Base-by-base conservation (phyloP, 768 basidiomycete genomes). In the Rhodotorula kratochvilovae region DNA sequence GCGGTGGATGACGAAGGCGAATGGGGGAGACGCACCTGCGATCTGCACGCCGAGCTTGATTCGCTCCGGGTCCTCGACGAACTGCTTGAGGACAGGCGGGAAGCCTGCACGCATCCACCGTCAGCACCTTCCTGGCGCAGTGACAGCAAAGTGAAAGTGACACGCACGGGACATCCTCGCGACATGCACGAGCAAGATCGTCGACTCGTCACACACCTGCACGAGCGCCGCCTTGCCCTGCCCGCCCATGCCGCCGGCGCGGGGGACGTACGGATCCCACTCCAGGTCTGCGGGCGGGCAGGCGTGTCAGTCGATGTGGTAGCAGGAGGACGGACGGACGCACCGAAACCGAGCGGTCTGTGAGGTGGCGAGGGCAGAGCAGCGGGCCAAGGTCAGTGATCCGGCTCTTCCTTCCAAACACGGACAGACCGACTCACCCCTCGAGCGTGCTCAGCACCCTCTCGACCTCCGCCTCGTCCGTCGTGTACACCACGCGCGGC, bases 1-100 rank as follows among this genome's bases (percentile, higher is more conserved):
- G 55, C 25, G 25, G 15, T 11, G 5, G 13, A 4, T 5, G 19
- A 33, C 2, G 36, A 63, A 36, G 6, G 11, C 53, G 50, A 27
- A 17, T 12, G 42, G 6, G 12, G 25, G 25, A 59, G 48, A 50
- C 50, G n/a, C 3, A 59, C 72, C 72, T 10, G 64, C 64, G 13
- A 73, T 70, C 50, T 73, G 72, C 0, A 73, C 72, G 7, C 72
- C 72, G 16, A 73, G 68, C 53, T 73, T 73, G 48, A 73, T 63
- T 29, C 39, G 57, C 15, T 35, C 21, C 31, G 56, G 61, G 60
- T 73, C 72, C 29, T 73, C 72, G 51, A 73, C 60, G 51, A 73
- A 39, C 27, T 11, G 17, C 36, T 57, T 45, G 12, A 73, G 56
- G 15, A 62, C 56, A 0, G 43, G 57, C 19, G 68, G 61, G 23